Evolutionary conservation across 164 flowering plant genomes (phyloP).

Genomic region (Amborella trichopoda): DNA sequence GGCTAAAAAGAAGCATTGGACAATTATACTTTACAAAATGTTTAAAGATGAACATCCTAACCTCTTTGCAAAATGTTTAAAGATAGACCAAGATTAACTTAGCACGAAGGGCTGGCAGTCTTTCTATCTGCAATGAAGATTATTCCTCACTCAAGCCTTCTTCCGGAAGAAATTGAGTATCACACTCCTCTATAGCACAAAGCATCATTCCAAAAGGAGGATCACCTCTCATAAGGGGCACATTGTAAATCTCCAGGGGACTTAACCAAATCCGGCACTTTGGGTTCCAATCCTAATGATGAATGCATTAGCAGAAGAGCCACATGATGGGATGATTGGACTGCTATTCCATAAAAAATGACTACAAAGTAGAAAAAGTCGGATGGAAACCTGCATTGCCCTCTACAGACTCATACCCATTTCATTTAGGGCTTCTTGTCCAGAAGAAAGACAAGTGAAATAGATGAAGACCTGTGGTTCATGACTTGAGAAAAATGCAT

Average conservation of each 20-base stretch:
- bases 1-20: no score
- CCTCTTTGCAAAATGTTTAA: no score
- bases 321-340: conserved; percentile 1
- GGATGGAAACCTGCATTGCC: neutral
- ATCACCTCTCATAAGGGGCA: neutral
- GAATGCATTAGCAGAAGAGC: conserved; percentile 2
- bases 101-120: no score
- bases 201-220: neutral
- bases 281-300: neutral
- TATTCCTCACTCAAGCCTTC: no score
- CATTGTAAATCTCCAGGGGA: neutral
- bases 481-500: neutral
- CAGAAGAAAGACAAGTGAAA: neutral
- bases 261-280: neutral
- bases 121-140: no score
- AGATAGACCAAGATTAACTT: no score
- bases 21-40: no score
- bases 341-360: neutral
- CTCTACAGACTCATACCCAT: neutral
- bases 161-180: no score
- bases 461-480: neutral
- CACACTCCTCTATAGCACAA: no score
- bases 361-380: neutral
- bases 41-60: no score
- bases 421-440: neutral